A percentile compares a stretch with the other conserved stretches of the same genome.
These are phyloP conservation scores for Ettlia oleoabundans DNA, from an alignment of 139 green algal genomes.

Conservation along the genomic window DNA sequence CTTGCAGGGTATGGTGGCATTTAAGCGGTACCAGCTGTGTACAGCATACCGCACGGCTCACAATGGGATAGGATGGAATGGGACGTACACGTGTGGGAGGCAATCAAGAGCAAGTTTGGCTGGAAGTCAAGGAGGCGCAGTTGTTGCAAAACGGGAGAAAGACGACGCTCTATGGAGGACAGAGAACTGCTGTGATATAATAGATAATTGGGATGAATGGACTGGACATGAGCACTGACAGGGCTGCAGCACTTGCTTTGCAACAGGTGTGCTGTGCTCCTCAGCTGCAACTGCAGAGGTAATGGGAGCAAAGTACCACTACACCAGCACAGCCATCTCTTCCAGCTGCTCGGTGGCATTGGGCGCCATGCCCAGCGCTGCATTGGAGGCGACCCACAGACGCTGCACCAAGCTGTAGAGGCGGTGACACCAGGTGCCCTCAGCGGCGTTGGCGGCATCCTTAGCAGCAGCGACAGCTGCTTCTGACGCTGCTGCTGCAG, in stretches of 20 bases:
- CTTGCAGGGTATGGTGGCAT: background rate
- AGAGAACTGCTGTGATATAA: too few species aligned
- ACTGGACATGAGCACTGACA: too few species aligned
- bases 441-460: background rate
- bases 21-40: background rate
- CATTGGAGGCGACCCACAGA: constrained; percentile 20
- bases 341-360: constrained; percentile 24
- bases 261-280: background rate
- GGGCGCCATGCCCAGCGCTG: constrained; percentile 10
- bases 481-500: background rate
- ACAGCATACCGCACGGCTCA: background rate
- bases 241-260: background rate
- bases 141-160: too few species aligned
- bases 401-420: constrained; percentile 2
- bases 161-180: too few species aligned
- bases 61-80: background rate
- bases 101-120: background rate
- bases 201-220: too few species aligned
- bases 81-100: too few species aligned
- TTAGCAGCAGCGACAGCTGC: background rate
- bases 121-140: background rate
- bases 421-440: background rate
- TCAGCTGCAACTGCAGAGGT: background rate
- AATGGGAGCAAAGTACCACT: background rate
- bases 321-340: constrained; percentile 27